A percentile compares a stretch with the other conserved stretches of the same genome.
Conservation (phyloP, 2,329 filamentous ascomycete genomes). For the Hypomyces rosellus region DNA sequence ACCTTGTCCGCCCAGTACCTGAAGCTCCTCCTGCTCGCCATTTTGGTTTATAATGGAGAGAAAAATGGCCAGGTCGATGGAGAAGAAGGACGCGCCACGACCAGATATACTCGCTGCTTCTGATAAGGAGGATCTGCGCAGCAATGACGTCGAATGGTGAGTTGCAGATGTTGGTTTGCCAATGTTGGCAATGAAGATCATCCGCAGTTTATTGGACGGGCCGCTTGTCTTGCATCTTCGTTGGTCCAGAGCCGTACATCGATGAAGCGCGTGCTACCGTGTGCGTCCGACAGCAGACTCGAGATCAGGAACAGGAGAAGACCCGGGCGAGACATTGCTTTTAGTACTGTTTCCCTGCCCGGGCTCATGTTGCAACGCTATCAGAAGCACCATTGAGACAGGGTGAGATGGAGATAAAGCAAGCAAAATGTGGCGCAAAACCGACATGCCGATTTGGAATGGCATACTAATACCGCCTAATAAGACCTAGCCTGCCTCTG, state of each 20-base stretch:
- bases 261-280: too few species aligned
- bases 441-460: not conserved
- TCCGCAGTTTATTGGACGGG: not conserved
- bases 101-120: not conserved
- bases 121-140: too few species aligned
- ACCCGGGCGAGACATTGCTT: too few species aligned
- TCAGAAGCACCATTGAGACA: not conserved
- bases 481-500: too few species aligned
- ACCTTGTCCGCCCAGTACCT: conserved; percentile 51
- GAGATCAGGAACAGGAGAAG: too few species aligned
- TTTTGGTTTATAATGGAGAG: not conserved
- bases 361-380: not conserved
- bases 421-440: not conserved
- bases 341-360: too few species aligned
- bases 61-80: not conserved
- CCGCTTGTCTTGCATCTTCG: too few species aligned
- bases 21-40: conserved; percentile 28
- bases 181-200: not conserved
- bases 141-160: not conserved
- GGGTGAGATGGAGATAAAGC: not conserved
- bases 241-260: too few species aligned
- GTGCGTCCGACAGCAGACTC: too few species aligned
- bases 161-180: not conserved
- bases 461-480: too few species aligned
- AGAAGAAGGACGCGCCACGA: not conserved